Conservation (phyloP, 306 rosid genomes). For the Datisca glomerata region DNA sequence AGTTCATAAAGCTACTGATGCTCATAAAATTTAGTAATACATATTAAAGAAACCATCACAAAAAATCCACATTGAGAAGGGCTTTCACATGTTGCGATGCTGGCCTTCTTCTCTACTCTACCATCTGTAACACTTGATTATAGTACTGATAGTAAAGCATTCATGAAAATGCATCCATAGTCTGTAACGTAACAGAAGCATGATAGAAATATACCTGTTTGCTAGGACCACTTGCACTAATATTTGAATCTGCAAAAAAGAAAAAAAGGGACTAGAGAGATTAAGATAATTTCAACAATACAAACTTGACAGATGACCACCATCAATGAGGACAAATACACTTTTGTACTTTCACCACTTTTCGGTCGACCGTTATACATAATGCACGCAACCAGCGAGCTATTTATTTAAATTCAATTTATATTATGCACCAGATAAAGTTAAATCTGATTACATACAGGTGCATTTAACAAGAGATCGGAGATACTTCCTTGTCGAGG, state of each 20-base stretch:
- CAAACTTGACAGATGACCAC: neutral
- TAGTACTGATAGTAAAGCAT: neutral
- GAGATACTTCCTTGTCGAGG: no score
- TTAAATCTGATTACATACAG: no score
- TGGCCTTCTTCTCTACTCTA: neutral
- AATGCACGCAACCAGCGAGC: no score
- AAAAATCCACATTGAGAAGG: neutral
- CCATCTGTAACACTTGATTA: neutral
- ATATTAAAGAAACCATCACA: neutral
- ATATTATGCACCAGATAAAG: no score
- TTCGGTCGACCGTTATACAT: no score
- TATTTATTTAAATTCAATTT: no score
- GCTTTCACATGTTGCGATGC: neutral
- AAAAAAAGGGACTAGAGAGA: neutral
- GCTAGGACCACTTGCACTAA: constrained; percentile 3
- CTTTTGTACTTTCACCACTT: no score
- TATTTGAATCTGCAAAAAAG: constrained; percentile 3
- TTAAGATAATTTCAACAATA: neutral
- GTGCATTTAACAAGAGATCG: no score
- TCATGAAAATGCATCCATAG: neutral
- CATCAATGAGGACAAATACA: neutral
- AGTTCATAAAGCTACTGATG: neutral
- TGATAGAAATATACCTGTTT: neutral
- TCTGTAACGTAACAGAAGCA: neutral
- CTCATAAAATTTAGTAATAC: neutral